Base-by-base conservation (phyloP, 78 protist species). In the Diacronema lutheri region DNA sequence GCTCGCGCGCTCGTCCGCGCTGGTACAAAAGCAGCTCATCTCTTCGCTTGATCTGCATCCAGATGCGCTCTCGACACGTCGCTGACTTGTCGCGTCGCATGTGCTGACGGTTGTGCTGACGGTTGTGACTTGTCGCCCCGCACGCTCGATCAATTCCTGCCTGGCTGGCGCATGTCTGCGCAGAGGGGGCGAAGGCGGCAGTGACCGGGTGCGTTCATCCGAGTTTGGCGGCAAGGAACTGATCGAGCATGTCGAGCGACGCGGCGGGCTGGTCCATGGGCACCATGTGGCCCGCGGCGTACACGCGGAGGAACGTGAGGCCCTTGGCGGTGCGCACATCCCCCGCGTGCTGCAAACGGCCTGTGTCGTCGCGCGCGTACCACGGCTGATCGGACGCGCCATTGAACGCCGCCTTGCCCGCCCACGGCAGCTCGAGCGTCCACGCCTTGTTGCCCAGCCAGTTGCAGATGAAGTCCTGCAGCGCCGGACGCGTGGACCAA, bases 371-470 rank as follows among this genome's bases (percentile, higher is more conserved):
- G 31, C 1, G 23, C 31, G 16, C 79, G 38, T 0, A 1, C 86
- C 86, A 83, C 14, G 0, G 12, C 11, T 0, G 3, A 16, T 4
- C 64, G 37, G 41, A 0, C 10, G 73, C 55, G 1, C 64, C 61
- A 26, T 66, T n/a, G 73, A 83, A 83, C 33, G 33, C 86, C 41
- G 19, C n/a, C 65, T 44, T 0, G 58, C 50, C 58, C 25, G 78
- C 37, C 86, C 86, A 83, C 50, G 6, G 38, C 31, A 83, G 4
- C 41, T 9, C 44, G 21, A 0, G 29, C 23, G 71, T 65, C 86
- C 86, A 83, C 46, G 86, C 86, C 46, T 46, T 7, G 74, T 65
- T 65, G 68, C 86, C 86, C 14, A 83, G 44, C 84, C 84, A 79
- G 55, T 83, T 83, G 78, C 86, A 83, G 64, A 83, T 66, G 78